Base-by-base conservation (phyloP, 2,329 filamentous ascomycete genomes). In the Mycosphaerella arachidis region DNA sequence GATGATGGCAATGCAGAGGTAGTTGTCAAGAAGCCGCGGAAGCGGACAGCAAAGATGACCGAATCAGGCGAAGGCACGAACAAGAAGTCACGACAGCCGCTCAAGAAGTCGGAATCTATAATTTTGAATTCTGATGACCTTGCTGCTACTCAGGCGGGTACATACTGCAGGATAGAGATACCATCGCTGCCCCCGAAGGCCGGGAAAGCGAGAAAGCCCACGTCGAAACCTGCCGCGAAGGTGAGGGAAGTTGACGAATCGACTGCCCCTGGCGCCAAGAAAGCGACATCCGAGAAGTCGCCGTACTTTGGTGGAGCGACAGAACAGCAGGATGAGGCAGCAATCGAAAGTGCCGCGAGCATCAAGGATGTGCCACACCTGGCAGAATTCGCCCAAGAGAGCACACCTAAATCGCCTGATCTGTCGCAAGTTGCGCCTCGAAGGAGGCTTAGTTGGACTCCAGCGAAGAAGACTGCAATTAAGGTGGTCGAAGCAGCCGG, bases 91-190 rank as follows among this genome's bases (percentile, higher is more conserved):
- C 57, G 61, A 31, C 68, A 67, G 62, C 53, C 57, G 20, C 35
- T 64, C 8, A 55, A 60, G 10, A 71, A 70, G 55, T 71, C 69
- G 3, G 68, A 62, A 33, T 66, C 65, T 6, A 66, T 69, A 46
- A 66, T 71, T 8, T 48, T 71, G 29, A 67, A 71, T 48, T 70
- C 69, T 3, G 69, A 71, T 48, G 69, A 71, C 46, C 59, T 58
- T 40, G 63, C 56, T 13, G 56, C 58, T 20, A 64, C 45, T 35
- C 29, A 13, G 12, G 43, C 35, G 7, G 10, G 12, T 10, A 27
- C 29, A 7, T 27, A 54, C 33, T 54, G 33, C 16, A 27, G 29
- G 27, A 55, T 45, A 16, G 24, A 55, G 53, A 43, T 27, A 54
- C 27, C 31, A 4, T 31, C 18, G 4, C 33, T 4, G n/a, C 29